Percentiles rank a stretch among this genome's conserved stretches.
Evolutionary conservation across 139 green algal species (phyloP).

Genomic region (Yamagishiella unicocca): DNA sequence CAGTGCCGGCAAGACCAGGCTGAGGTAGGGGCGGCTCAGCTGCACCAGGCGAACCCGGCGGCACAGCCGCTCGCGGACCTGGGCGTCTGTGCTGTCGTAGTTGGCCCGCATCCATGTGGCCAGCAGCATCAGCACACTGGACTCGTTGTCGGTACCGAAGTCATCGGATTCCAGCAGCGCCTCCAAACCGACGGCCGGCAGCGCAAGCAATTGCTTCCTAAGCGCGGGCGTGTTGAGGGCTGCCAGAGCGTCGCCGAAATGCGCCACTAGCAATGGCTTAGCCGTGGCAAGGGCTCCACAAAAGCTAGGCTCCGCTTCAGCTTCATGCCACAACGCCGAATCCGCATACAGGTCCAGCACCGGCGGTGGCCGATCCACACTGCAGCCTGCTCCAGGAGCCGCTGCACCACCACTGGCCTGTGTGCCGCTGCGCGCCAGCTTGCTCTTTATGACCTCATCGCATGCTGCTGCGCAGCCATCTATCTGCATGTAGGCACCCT

Average conservation of each 20-base stretch:
- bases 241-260: background rate
- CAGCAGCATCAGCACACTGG: constrained; percentile 2
- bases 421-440: no score
- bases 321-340: background rate
- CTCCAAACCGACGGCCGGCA: background rate
- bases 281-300: background rate
- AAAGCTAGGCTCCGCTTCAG: background rate
- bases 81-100: background rate
- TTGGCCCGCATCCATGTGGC: background rate
- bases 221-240: background rate
- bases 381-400: no score
- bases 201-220: background rate
- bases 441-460: no score
- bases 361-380: no score
- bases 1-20: background rate
- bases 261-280: background rate
- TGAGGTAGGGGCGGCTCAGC: constrained; percentile 1
- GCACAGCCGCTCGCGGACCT: background rate
- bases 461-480: no score
- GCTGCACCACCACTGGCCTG: no score
- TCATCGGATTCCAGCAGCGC: background rate
- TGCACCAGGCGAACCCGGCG: background rate
- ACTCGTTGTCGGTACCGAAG: constrained; percentile 21
- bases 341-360: no score
- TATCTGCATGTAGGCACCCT: no score